phyloP scores from a whole-genome alignment of 192 early-diverging fungal genomes.

The Backusella tuberculispora region DNA sequence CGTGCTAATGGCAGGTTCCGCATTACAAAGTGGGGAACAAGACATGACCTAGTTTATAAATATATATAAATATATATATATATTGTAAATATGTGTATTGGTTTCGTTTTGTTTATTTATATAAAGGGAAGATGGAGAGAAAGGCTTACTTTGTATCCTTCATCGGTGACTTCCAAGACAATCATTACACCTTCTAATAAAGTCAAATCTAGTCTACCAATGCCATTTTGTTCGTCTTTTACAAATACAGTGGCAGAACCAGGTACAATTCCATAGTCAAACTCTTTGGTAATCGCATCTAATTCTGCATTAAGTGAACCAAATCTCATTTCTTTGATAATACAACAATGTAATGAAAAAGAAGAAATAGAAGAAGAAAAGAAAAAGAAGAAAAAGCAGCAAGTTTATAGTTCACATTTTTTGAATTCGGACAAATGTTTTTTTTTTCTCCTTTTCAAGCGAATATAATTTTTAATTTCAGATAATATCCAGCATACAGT shows the following conservation, averaged over 20 bases:
- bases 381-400: too few relatives aligned
- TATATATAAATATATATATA: not conserved
- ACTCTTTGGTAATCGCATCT: constrained; percentile 34
- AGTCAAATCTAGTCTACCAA: constrained; percentile 37
- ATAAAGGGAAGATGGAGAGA: not conserved
- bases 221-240: constrained; percentile 31
- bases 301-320: constrained; percentile 21
- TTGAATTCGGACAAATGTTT: too few relatives aligned
- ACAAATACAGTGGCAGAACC: constrained; percentile 41
- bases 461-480: too few relatives aligned
- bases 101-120: not conserved
- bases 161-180: constrained; percentile 31
- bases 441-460: too few relatives aligned
- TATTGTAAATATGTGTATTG: not conserved
- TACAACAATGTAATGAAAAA: not conserved
- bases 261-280: constrained; percentile 42
- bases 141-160: constrained; percentile 36
- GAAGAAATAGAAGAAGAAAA: not conserved
- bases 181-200: constrained; percentile 39
- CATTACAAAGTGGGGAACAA: constrained; percentile 18
- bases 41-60: not conserved
- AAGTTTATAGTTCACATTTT: too few relatives aligned
- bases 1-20: constrained; percentile 9
- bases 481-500: too few relatives aligned
- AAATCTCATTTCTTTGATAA: constrained; percentile 4